Evolutionary conservation across 345 rosid species (phyloP).

Genomic region (Syzygium oleosum): DNA sequence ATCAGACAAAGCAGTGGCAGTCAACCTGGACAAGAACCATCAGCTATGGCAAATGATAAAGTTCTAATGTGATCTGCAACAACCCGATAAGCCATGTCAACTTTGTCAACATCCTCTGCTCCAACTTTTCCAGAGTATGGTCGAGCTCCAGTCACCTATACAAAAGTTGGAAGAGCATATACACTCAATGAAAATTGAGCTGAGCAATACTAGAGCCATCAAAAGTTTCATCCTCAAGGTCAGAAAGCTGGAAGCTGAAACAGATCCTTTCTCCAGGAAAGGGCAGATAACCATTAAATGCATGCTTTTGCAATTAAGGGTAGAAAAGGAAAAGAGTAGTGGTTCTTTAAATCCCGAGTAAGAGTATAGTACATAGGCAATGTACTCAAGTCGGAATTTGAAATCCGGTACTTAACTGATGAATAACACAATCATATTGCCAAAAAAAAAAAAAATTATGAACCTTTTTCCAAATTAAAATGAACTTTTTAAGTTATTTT

Average conservation of each 20-base stretch:
- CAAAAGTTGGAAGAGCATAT: background rate
- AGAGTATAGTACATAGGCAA: background rate
- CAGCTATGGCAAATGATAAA: slow-evolving; percentile 92
- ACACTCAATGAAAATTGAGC: background rate
- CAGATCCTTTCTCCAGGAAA: background rate
- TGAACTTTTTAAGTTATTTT: background rate
- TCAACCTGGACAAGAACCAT: slow-evolving; percentile 96
- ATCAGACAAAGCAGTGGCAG: background rate
- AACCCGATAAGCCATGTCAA: slow-evolving; percentile 98
- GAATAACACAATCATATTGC: background rate
- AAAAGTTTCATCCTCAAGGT: background rate
- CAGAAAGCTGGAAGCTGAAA: background rate
- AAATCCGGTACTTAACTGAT: background rate
- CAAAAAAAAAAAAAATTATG: background rate
- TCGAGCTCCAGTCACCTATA: slow-evolving; percentile 76
- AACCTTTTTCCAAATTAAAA: background rate
- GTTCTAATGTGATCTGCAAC: slow-evolving; percentile 97
- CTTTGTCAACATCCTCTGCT: slow-evolving; percentile 56
- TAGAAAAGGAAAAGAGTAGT: background rate
- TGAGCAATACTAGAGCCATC: background rate
- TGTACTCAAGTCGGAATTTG: background rate
- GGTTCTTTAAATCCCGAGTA: background rate
- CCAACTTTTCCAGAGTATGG: slow-evolving; percentile 95
- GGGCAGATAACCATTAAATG: background rate
- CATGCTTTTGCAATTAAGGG: background rate